Percentiles rank a stretch among this genome's conserved stretches.
Conservation (phyloP, 441 rosid species). For the Populus hybrid region DNA sequence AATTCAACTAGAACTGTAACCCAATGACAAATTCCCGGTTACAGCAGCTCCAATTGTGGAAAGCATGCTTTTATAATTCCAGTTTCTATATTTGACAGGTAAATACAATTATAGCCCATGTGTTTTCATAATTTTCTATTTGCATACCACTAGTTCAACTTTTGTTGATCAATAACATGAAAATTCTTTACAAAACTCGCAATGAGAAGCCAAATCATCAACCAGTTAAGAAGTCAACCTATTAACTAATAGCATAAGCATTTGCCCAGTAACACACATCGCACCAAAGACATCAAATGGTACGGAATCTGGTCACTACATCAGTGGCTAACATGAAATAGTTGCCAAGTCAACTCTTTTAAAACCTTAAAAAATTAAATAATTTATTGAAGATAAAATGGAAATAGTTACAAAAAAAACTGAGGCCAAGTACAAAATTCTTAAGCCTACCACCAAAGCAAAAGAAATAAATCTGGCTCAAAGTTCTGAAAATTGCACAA, state of each 20-base stretch:
- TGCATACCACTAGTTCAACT: neutral
- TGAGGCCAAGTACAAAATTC: neutral
- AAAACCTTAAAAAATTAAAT: too few species aligned
- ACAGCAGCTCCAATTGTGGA: neutral
- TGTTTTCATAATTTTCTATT: neutral
- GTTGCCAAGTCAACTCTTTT: neutral
- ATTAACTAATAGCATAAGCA: neutral
- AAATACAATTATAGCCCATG: neutral
- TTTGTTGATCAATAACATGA: neutral
- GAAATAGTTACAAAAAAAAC: too few species aligned
- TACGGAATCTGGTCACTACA: neutral
- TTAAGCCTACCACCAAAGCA: neutral
- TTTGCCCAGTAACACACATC: neutral
- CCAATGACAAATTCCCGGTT: neutral
- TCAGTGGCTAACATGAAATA: neutral
- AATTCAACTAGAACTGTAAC: neutral
- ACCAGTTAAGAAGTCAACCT: neutral
- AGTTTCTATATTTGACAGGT: neutral
- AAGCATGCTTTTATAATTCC: neutral
- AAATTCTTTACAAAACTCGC: neutral
- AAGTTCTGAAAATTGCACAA: neutral
- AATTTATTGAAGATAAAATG: neutral
- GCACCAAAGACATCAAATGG: neutral
- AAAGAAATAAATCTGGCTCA: neutral
- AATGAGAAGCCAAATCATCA: neutral